Evolutionary conservation across 139 green algal genomes (phyloP).

Genomic region (Edaphochlamys debaryana): DNA sequence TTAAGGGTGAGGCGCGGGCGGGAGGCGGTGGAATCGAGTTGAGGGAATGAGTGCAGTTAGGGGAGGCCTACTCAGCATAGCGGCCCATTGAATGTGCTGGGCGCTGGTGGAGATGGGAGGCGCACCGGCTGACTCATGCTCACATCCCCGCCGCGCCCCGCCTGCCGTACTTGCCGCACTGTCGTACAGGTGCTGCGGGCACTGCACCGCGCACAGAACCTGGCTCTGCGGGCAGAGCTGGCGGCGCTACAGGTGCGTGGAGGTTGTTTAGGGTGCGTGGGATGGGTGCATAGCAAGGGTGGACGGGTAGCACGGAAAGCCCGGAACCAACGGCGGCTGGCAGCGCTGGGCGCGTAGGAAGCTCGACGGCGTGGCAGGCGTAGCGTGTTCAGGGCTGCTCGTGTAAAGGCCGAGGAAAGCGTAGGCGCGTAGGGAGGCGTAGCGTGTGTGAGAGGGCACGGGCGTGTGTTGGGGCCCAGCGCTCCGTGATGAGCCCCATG

Average conservation of each 20-base stretch:
- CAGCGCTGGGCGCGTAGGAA: no score
- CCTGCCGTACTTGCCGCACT: neutral
- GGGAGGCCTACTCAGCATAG: no score
- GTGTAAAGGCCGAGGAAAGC: no score
- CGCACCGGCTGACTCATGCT: no score
- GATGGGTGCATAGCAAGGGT: neutral
- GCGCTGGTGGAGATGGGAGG: no score
- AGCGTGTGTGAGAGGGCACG: neutral
- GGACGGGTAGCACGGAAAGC: no score
- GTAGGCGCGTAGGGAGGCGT: neutral
- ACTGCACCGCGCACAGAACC: constrained; percentile 51
- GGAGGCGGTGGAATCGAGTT: neutral
- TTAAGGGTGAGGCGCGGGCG: neutral
- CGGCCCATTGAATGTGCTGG: no score
- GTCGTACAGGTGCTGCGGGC: constrained; percentile 34
- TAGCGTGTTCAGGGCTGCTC: no score
- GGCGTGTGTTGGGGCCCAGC: neutral
- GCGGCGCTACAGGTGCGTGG: constrained; percentile 43
- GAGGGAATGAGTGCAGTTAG: no score
- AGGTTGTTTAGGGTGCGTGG: neutral
- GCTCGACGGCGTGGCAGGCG: no score
- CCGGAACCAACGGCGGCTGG: no score
- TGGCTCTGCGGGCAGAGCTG: constrained; percentile 46
- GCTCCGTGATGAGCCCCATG: neutral
- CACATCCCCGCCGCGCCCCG: neutral